phyloP scores from a whole-genome alignment of 768 basidiomycete genomes.

The Lenzites betulinus region DNA sequence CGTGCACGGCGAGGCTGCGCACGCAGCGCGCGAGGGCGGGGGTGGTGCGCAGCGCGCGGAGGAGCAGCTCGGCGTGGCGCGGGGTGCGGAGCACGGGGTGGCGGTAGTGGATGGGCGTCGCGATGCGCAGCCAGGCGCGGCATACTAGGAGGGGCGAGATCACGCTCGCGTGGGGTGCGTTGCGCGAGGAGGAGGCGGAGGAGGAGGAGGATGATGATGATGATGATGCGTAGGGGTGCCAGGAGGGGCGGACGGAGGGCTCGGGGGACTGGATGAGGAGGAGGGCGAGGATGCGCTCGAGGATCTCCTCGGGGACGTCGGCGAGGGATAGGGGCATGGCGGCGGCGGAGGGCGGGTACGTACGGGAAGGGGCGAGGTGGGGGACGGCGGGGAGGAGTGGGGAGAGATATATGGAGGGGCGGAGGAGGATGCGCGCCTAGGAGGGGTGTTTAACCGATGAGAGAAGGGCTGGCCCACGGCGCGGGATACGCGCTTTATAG shows the following conservation, averaged over 20 bases:
- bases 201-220: too few species aligned
- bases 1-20: conserved; percentile 43
- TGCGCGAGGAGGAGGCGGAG: conserved; percentile 1
- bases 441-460: conserved; percentile 17
- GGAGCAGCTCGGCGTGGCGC: conserved; percentile 40
- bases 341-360: not conserved
- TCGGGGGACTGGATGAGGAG: conserved; percentile 29
- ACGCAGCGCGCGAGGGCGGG: conserved; percentile 44
- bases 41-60: conserved; percentile 39
- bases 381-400: not conserved
- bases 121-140: conserved; percentile 55
- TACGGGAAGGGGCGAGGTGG: not conserved
- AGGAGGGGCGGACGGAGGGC: conserved; percentile 26
- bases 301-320: conserved; percentile 45
- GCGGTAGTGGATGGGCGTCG: conserved; percentile 58
- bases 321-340: conserved; percentile 28
- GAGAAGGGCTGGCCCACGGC: conserved; percentile 9
- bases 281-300: conserved; percentile 47
- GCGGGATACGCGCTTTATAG: conserved; percentile 17
- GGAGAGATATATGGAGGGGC: conserved; percentile 12
- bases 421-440: conserved; percentile 13
- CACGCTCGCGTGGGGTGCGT: conserved; percentile 24
- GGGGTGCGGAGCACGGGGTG: conserved; percentile 47
- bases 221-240: conserved; percentile 23
- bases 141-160: conserved; percentile 53